phyloP scores from a whole-genome alignment of 73 alveolate species.

The Paramecium caudatum region DNA sequence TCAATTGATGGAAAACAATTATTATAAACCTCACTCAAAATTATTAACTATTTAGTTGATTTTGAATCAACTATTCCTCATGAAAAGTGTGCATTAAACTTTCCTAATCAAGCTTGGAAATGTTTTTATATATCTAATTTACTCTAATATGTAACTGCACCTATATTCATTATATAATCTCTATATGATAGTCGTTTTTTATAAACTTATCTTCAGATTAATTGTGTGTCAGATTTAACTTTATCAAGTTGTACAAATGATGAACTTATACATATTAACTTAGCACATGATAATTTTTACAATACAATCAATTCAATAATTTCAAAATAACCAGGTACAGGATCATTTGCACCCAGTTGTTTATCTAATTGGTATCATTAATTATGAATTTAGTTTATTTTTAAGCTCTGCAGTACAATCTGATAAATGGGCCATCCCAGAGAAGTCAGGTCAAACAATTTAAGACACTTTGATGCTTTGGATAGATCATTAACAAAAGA shows the following conservation, averaged over 20 bases:
- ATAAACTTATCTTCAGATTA: background rate
- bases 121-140: slow-evolving; percentile 15
- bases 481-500: background rate
- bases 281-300: no score
- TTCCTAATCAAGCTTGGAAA: slow-evolving; percentile 9
- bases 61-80: background rate
- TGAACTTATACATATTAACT: background rate
- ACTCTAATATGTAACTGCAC: background rate
- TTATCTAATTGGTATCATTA: background rate
- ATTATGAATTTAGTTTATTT: background rate
- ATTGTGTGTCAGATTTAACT: background rate
- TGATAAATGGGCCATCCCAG: slow-evolving; percentile 15
- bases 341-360: slow-evolving; percentile 66
- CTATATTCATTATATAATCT: slow-evolving; percentile 44
- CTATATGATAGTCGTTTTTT: slow-evolving; percentile 35
- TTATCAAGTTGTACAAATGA: background rate
- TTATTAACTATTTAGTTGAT: background rate
- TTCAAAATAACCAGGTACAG: background rate
- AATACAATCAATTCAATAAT: background rate
- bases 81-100: background rate
- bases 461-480: background rate
- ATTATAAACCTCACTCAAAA: background rate
- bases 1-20: slow-evolving; percentile 23
- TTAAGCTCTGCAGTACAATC: slow-evolving; percentile 6
- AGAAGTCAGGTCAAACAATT: slow-evolving; percentile 8